Evolutionary conservation across 371 early-diverging fungal genomes (phyloP), one percentile per base, ranked within the genome.

Genomic region (Mucor racemosus): DNA sequence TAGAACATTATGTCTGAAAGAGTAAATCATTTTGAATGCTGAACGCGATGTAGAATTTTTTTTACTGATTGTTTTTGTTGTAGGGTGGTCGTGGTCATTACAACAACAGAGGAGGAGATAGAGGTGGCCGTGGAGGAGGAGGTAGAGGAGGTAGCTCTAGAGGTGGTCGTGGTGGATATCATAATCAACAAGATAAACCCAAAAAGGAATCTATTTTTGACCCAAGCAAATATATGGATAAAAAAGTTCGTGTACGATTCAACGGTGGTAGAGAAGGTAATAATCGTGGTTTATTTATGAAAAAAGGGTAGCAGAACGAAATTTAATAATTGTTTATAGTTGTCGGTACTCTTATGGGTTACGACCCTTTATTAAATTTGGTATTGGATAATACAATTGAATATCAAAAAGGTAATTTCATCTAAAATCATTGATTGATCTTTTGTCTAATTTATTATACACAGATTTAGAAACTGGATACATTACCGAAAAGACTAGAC

Each of bases 191-290:
- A 41, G 85, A 86, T 42, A 85, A 88, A 60, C 87, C 87, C 68
- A 92, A 91, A 83, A 91, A 92, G 71, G 95, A 97, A 76, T 86
- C 91, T 5, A 95, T 98, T 67, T 81, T 98, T 59, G 97, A 98
- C 77, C 88, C 96, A 41, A 83, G 90, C 38, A 95, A 95, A 80
- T 95, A 95, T 85, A 88, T 91, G 86, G 92, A 98, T 70, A 95
- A 96, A 79, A 82, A 90, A 70, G 89, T 98, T 54, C 88, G 90
- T 36, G 96, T 96, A 58, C 93, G 96, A 85, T 97, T 94, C 79
- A 90, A 86, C 58, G 97, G 95, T 34, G 97, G 96, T n/a, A 88
- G 98, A 54, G 96, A 96, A 90, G 96, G 97, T 96, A 67, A 53
- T 3, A 39, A 46, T 48, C 4, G 42, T 15, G 31, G 13, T 48